Conservation (phyloP, 2,329 filamentous ascomycete genomes). For the Lachnellula suecica region DNA sequence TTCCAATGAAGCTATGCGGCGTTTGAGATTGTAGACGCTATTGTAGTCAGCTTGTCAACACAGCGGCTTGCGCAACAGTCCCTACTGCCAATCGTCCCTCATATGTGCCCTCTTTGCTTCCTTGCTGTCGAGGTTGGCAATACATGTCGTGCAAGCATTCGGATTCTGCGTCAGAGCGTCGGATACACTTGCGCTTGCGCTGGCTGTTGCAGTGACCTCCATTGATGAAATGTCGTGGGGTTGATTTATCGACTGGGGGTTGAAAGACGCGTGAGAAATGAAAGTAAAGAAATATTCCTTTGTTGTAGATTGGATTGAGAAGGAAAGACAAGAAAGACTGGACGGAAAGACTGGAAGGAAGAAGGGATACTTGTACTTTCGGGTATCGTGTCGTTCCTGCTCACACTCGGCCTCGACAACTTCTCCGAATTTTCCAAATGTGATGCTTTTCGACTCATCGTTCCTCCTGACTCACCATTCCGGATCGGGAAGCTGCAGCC, state of each 20-base stretch:
- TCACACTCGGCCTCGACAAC: too few relatives aligned
- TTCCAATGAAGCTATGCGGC: conserved; percentile 16
- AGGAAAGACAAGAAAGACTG: too few relatives aligned
- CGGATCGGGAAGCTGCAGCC: neutral
- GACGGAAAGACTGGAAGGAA: too few relatives aligned
- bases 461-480: neutral
- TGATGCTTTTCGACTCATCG: neutral
- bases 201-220: neutral
- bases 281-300: neutral
- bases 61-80: neutral
- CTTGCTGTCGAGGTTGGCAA: conserved; percentile 2
- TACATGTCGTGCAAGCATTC: conserved; percentile 5
- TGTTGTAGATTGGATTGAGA: neutral
- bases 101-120: conserved; percentile 8
- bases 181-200: neutral
- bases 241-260: too few relatives aligned
- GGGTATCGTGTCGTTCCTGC: too few relatives aligned
- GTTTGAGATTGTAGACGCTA: conserved; percentile 24
- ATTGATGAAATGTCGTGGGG: neutral
- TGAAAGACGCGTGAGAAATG: neutral
- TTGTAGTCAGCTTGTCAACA: neutral
- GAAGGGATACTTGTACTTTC: neutral
- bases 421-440: too few relatives aligned
- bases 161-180: too few relatives aligned
- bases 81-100: conserved; percentile 13